Evolutionary conservation across 2,329 filamentous ascomycete genomes (phyloP).

Genomic region (Cytospora mali): DNA sequence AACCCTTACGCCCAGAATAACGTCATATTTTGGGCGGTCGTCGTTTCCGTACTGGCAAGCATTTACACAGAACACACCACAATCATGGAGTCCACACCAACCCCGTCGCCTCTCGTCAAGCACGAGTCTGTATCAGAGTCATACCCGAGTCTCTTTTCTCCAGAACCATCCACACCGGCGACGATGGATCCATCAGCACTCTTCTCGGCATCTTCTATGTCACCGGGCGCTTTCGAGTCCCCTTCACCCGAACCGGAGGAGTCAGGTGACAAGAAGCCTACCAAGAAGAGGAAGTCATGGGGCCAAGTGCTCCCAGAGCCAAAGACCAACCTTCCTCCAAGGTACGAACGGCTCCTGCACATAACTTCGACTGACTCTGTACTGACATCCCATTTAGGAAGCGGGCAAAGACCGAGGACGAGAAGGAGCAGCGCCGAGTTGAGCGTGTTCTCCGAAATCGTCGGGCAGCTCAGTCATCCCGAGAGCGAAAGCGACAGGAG

Average conservation of each 20-base stretch:
- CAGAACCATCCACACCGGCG: conserved; percentile 25
- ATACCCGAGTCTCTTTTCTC: conserved; percentile 25
- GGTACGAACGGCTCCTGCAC: conserved; percentile 53
- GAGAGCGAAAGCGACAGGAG: conserved; percentile 86
- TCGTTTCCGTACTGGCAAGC: conserved; percentile 15
- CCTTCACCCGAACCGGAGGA: conserved; percentile 30
- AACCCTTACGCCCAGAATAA: conserved; percentile 7
- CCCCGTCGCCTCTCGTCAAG: conserved; percentile 21
- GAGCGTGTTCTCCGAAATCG: conserved; percentile 97
- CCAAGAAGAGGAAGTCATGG: conserved; percentile 98
- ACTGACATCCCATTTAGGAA: conserved; percentile 60
- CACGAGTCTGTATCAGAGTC: conserved; percentile 19
- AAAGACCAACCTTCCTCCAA: conserved; percentile 92
- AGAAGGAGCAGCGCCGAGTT: conserved; percentile 97
- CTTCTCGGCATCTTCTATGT: conserved; percentile 14
- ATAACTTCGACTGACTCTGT: background rate
- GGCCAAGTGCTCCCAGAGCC: conserved; percentile 95
- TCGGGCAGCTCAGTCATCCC: conserved; percentile 92
- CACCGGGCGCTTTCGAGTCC: conserved; percentile 25
- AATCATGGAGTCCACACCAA: conserved; percentile 18
- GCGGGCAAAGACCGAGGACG: conserved; percentile 97
- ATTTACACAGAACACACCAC: conserved; percentile 8
- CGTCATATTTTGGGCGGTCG: conserved; percentile 4
- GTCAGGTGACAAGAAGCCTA: conserved; percentile 66
- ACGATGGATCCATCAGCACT: conserved; percentile 23